Evolutionary conservation across 1,139 yeast species (phyloP), one percentile per base, ranked within the genome.

Genomic region (Hyphopichia pseudoburtonii): DNA sequence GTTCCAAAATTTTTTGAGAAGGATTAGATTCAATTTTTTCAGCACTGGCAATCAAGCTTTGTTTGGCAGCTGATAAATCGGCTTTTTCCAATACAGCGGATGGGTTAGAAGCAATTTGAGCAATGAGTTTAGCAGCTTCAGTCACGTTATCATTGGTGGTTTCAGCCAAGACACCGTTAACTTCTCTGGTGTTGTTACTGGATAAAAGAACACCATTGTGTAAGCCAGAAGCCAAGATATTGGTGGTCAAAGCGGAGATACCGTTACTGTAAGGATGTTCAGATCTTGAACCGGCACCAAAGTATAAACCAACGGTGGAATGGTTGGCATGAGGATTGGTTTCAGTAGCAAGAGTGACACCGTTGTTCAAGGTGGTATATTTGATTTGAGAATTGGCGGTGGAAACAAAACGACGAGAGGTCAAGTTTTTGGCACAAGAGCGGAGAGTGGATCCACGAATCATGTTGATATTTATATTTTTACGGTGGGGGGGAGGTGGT

Each of bases 181-280:
- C 62, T 60, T 80, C 86, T 60, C 70, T 75, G 43, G 67, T 60
- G 52, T 69, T 74, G 40, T 62, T 56, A 32, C 78, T 52, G 28
- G 73, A 54, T 43, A 79, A 60, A 39, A 69, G 55, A 27, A 77
- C 67, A 39, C 84, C 84, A 38, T 64, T 54, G 42, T 65, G 56
- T 17, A 65, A 60, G 24, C 68, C 63, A 24, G 60, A 47, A 32
- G 67, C 63, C 57, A 82, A 70, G 28, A 76, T 60, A 47, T 72
- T 66, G 60, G 84, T 65, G 49, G 82, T 70, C 54, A 85, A 67
- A 44, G 85, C 78, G 38, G 90, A 75, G 39, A 82, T 77, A 76
- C 95, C 95, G 51, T 85, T 84, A 69, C 80, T 81, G 76, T 79
- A 83, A 37, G 86, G 74, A 64, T 82, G 85, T 65, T 85, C 95